phyloP scores from a whole-genome alignment of 345 rosid genomes.

The Pelargonium nanum region DNA sequence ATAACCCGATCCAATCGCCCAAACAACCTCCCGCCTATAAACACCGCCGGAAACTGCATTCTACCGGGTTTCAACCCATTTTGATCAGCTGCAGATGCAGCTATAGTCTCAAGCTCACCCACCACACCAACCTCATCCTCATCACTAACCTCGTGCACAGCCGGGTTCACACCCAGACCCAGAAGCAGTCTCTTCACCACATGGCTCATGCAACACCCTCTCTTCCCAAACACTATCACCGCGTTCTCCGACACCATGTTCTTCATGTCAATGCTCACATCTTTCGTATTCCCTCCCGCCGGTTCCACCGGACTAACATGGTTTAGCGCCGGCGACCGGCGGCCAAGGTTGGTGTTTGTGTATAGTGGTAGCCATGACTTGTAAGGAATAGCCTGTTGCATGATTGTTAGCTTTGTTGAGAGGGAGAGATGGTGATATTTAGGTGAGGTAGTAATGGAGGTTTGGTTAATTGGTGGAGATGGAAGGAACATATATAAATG shows the following conservation, averaged over 20 bases:
- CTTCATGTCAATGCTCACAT: conserved; percentile 10
- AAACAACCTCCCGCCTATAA: conserved; percentile 76
- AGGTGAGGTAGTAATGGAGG: neutral
- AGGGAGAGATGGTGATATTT: neutral
- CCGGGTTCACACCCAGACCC: conserved; percentile 75
- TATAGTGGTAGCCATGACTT: conserved; percentile 23
- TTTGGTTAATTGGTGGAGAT: neutral
- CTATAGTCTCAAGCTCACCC: conserved; percentile 22
- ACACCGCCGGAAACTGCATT: conserved; percentile 68
- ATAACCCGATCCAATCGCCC: conserved; percentile 90
- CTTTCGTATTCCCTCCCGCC: neutral
- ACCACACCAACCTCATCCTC: conserved; percentile 32
- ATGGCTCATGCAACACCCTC: conserved; percentile 90
- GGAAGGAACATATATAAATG: neutral
- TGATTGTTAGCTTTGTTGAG: conserved; percentile 4
- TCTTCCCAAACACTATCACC: conserved; percentile 55
- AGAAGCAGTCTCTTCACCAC: conserved; percentile 65
- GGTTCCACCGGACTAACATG: neutral
- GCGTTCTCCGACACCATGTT: conserved; percentile 61
- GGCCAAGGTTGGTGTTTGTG: conserved; percentile 4
- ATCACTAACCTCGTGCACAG: conserved; percentile 61
- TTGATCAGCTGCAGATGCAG: neutral
- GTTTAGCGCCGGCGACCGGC: neutral
- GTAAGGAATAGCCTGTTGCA: conserved; percentile 40
- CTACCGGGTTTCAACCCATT: neutral